Base-by-base conservation (phyloP, 2,329 filamentous ascomycete genomes). In the Plenodomus tracheiphilus region DNA sequence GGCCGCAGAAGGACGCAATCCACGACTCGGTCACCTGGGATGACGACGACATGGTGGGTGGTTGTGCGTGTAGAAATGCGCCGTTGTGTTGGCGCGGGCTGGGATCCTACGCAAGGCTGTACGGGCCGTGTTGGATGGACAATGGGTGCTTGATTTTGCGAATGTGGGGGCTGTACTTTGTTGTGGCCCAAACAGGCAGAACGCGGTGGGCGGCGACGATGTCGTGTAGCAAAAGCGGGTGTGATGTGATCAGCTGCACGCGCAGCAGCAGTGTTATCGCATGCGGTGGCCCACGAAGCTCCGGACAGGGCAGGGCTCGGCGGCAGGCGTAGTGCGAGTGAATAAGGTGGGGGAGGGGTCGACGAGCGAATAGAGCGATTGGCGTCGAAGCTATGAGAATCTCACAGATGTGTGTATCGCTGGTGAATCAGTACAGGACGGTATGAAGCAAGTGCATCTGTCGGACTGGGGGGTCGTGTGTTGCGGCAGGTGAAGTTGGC, bases 1-100 rank as follows among this genome's bases (percentile, higher is more conserved):
- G 81, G 34, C 90, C 91, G 79, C 94, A 99, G 74, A 97, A 99
- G 49, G 92, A 95, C 56, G 91, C 88, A 78, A 99, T 97, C 94
- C 94, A 99, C 47, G 92, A 96, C 79, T 99, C 94, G 61, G 81
- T 80, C 37, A 81, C 79, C 58, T 81, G 78, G 35, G 79, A 81
- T 21, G 79, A 81, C 48, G 80, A 80, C 49, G 80, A 82, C 81
- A 83, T 83, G 65, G 37, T 58, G 53, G 34, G 37, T 34, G 21
- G 18, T 6, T 37, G 43, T 45, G 32, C 34, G 36, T 36, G 13
- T 39, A 35, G 47, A 34, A 32, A 34, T 48, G 44, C 47, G 54
- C 57, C 51, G 53, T 56, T 55, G 43, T 51, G 46, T 48, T 47
- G 51, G 49, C 49, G 47, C 49, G 50, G 42, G 41, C 53, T 46